Base-by-base conservation (phyloP, 495 filamentous ascomycete genomes). In the Neurospora sp. region DNA sequence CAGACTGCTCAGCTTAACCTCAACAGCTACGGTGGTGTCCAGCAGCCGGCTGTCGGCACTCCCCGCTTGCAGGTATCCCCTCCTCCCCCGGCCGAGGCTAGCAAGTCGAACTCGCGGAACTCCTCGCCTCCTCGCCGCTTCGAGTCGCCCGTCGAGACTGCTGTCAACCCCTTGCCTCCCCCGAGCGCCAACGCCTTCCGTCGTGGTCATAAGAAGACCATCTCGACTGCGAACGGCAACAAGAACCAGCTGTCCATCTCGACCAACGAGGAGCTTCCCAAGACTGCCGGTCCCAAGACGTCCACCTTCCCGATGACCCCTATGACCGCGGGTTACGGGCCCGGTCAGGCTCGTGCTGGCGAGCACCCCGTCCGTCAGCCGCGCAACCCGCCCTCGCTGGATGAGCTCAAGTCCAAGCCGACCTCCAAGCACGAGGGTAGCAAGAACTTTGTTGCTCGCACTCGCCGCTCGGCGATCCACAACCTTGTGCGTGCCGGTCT, bases 401-500 rank as follows among this genome's bases (percentile, higher is more conserved):
- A 99, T 75, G 95, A 99, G 81, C 89, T 99, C 71, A 87, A 90
- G 73, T 89, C 90, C 37, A 94, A 94, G 82, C 96, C 96, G 7
- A 99, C 96, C 5, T 90, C 93, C 65, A 97, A 94, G 82, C 90
- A 96, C 74, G 95, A 97, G 77, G 96, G 96, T 42, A 97, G 95
- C 89, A 97, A 97, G 87, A 99, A 99, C 83, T 99, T 99, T 82
- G 91, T 93, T 22, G 91, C 93, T 40, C 95, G 95, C 74, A 94
- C 96, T 77, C 94, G 96, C 69, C 94, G 95, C 74, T 92, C 91
- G 76, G 96, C 96, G 17, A 89, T 99, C 61, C 90, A 92, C 83
- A 97, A 93, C 77, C 86, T 99, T 68, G 92, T 98, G 69, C 92
- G 93, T 75, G 94, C 94, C 72, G 94, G 95, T 20, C 88, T 94